Percentiles rank a stretch among this genome's conserved stretches.
Conservation (phyloP, 257 asterid species). For the Solanum okadae region DNA sequence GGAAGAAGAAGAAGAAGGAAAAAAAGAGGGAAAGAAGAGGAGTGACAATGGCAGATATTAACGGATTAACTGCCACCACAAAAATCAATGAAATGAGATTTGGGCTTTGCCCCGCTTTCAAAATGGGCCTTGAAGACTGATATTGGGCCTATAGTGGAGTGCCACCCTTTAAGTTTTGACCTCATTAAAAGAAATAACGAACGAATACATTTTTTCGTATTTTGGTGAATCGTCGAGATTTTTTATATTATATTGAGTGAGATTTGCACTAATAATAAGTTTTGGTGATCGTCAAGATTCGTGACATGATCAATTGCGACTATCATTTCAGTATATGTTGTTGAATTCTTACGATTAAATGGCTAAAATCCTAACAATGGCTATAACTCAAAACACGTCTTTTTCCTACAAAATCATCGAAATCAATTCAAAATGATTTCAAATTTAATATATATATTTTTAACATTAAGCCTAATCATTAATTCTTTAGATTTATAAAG, state of each 20-base stretch:
- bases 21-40: background rate
- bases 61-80: conserved; percentile 1
- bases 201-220: too few species aligned
- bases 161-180: background rate
- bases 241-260: background rate
- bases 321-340: background rate
- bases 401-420: background rate
- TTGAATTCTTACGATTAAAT: background rate
- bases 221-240: background rate
- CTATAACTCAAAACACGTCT: background rate
- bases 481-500: background rate
- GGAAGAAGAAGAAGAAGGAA: background rate
- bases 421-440: background rate
- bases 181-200: background rate
- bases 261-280: background rate
- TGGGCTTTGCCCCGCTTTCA: background rate
- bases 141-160: background rate
- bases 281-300: background rate
- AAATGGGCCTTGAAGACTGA: background rate
- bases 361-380: background rate
- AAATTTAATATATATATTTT: background rate
- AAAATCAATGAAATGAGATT: background rate
- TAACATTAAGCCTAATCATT: background rate
- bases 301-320: background rate
- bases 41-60: background rate